Evolutionary conservation across 345 rosid genomes (phyloP), one percentile per base, ranked within the genome.

Genomic region (Hevea brasiliensis): DNA sequence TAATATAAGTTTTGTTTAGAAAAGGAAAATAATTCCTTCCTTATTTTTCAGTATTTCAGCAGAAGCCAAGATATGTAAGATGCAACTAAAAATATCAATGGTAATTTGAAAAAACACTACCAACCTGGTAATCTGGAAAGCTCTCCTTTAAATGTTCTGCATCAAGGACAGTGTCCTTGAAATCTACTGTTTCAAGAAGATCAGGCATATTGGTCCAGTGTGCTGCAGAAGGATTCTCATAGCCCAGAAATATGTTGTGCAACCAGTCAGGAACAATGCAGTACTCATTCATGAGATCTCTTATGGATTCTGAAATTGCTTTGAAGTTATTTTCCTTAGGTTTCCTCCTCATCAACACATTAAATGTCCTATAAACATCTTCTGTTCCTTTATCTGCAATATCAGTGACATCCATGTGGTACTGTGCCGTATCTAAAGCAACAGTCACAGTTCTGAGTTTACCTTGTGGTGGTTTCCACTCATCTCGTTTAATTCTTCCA

Each of bases 241-340:
- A 95, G 51, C 99, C 99, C 80, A 95, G 88, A 83, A 95, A 95
- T 73, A 92, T 74, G 72, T 92, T 91, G 79, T 92, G 98, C 88
- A 95, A 76, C 99, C 99, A 95, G 44, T 92, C 97, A 72, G 99
- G 99, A 74, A 95, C 99, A 75, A 95, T 89, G 82, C 98, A 95
- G 70, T 89, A 95, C 76, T 95, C 99, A 84, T 95, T 95, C 99
- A 95, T 95, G 66, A 95, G 99, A 85, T 95, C 99, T 85, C 99
- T 91, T 67, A 95, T 95, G 42, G 99, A 95, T 84, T 95, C 99
- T 67, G 91, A 84, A 78, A 95, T 95, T 72, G 99, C 99, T 82
- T 95, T 95, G 86, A 95, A 95, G 78, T 95, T 95, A 76, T 95
- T 95, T 88, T 95, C 99, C 85, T 95, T 92, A 6, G 99, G 99